These are phyloP conservation scores for Botrytis galanthina DNA, from an alignment of 2,329 filamentous ascomycete genomes.

Conservation along the genomic window DNA sequence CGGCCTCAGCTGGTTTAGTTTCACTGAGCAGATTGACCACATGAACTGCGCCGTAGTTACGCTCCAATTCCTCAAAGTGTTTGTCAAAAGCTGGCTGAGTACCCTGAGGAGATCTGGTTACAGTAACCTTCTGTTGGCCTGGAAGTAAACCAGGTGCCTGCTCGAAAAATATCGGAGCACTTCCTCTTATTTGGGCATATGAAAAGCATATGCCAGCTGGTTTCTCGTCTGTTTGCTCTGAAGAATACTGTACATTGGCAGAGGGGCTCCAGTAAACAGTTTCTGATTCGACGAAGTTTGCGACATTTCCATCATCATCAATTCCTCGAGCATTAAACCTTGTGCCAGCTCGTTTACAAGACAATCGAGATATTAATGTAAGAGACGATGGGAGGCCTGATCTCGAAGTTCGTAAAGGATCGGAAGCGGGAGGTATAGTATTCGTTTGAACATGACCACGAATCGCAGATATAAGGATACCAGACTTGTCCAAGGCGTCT, in stretches of 20 bases:
- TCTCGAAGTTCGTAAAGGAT: constrained; percentile 63
- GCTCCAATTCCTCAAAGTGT: constrained; percentile 84
- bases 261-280: constrained; percentile 84
- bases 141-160: constrained; percentile 84
- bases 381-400: constrained; percentile 78
- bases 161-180: constrained; percentile 96
- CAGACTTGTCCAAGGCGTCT: constrained; percentile 76
- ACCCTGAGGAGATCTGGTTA: constrained; percentile 85
- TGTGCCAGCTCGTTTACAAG: constrained; percentile 86
- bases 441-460: constrained; percentile 88
- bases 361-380: constrained; percentile 87
- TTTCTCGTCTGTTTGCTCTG: constrained; percentile 30
- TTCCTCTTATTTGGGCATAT: constrained; percentile 88
- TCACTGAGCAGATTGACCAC: constrained; percentile 93
- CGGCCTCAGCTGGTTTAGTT: constrained; percentile 79
- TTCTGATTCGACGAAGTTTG: constrained; percentile 98
- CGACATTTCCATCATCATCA: constrained; percentile 94
- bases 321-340: constrained; percentile 97
- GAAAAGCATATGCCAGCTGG: constrained; percentile 72
- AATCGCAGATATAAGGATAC: constrained; percentile 89
- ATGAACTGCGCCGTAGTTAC: constrained; percentile 86
- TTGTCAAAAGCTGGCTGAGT: constrained; percentile 94
- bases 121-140: constrained; percentile 88
- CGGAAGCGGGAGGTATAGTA: constrained; percentile 73
- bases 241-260: constrained; percentile 22